Conservation (phyloP, 371 early-diverging fungal species). For the Parasitella parasitica region DNA sequence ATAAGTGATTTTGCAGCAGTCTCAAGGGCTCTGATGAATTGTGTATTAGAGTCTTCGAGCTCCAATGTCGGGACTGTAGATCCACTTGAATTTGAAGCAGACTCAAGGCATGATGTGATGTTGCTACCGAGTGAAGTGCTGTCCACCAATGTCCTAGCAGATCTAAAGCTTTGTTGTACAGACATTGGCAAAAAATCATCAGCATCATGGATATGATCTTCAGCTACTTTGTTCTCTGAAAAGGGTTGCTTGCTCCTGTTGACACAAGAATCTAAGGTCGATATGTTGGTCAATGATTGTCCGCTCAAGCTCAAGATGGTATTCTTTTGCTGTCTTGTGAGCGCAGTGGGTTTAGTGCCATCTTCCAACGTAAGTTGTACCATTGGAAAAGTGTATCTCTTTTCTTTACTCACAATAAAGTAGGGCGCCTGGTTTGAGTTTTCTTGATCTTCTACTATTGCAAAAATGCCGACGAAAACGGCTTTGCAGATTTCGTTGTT, state of each 20-base stretch:
- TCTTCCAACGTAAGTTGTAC: conserved; percentile 24
- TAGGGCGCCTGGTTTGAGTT: conserved; percentile 8
- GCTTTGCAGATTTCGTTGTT: background rate
- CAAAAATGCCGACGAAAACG: conserved; percentile 37
- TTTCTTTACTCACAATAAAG: conserved; percentile 31
- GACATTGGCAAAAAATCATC: background rate
- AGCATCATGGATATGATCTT: background rate
- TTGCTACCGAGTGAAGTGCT: background rate
- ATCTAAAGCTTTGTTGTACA: background rate
- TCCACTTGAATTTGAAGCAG: background rate
- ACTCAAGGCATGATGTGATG: background rate
- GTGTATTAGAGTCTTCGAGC: background rate
- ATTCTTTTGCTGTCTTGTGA: conserved; percentile 22
- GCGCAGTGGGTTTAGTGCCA: conserved; percentile 1
- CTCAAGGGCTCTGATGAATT: conserved; percentile 28
- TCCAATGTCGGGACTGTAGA: background rate
- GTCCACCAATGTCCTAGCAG: background rate
- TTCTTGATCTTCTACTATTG: conserved; percentile 30
- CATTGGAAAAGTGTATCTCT: conserved; percentile 35
- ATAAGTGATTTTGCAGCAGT: conserved; percentile 21
- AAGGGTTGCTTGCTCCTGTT: background rate
- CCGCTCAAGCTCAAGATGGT: conserved; percentile 25
- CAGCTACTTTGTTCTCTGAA: background rate
- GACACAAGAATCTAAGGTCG: background rate
- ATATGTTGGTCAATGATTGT: conserved; percentile 15